Percentiles rank a stretch among this genome's conserved stretches.
Conservation (phyloP, 805 yeast genomes). For the Candida sithepensis region DNA sequence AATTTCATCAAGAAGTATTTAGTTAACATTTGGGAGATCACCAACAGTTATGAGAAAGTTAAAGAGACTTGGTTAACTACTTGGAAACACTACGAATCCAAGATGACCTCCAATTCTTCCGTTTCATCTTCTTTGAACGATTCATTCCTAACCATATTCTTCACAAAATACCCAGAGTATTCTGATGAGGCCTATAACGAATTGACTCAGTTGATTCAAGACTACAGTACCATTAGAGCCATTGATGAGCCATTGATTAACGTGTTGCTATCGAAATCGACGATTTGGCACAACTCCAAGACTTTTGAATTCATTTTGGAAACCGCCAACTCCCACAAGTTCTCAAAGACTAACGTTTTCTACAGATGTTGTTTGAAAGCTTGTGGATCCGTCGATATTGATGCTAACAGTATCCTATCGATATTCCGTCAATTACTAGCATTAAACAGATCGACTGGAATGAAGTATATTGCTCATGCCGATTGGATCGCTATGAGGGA, state of each 20-base stretch:
- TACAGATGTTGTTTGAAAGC: slow-evolving; percentile 72
- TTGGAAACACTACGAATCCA: slow-evolving; percentile 49
- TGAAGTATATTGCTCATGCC: slow-evolving; percentile 69
- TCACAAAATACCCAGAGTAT: slow-evolving; percentile 49
- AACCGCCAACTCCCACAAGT: slow-evolving; percentile 54
- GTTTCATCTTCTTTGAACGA: slow-evolving; percentile 71
- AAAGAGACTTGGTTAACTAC: slow-evolving; percentile 62
- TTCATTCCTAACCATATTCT: slow-evolving; percentile 64
- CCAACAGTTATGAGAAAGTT: slow-evolving; percentile 55
- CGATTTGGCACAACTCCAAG: slow-evolving; percentile 63
- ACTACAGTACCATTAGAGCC: slow-evolving; percentile 52
- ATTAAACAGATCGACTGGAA: slow-evolving; percentile 50
- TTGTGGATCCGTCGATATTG: slow-evolving; percentile 58
- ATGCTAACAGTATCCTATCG: slow-evolving; percentile 48
- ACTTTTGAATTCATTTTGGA: slow-evolving; percentile 61
- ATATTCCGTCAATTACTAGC: slow-evolving; percentile 29
- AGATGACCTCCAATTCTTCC: slow-evolving; percentile 55
- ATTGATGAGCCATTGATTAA: slow-evolving; percentile 82
- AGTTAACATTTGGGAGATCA: slow-evolving; percentile 54
- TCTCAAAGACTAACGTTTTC: slow-evolving; percentile 63
- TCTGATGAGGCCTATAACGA: slow-evolving; percentile 53
- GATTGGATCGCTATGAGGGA: slow-evolving; percentile 84
- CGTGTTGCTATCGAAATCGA: slow-evolving; percentile 63
- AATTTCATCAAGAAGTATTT: slow-evolving; percentile 66
- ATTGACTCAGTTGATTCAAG: slow-evolving; percentile 52